Conservation (phyloP, 495 filamentous ascomycete species). For the Hypoxylon crocopeplum region DNA sequence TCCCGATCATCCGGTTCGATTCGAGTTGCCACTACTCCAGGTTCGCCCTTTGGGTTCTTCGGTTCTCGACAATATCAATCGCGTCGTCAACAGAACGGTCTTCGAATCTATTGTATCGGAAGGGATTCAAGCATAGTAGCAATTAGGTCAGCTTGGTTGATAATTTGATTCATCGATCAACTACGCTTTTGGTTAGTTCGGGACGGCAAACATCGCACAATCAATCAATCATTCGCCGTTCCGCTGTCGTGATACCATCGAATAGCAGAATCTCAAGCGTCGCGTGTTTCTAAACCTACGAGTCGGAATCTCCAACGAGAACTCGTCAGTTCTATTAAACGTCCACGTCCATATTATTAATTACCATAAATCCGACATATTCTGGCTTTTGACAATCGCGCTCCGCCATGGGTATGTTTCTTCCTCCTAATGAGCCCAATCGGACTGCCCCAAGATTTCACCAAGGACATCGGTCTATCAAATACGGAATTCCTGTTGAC, state of each 20-base stretch:
- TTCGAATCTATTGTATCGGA: not conserved
- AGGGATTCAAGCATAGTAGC: not conserved
- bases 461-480: not conserved
- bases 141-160: slow-evolving; percentile 6
- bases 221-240: not conserved
- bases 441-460: not conserved
- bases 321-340: not conserved
- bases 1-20: slow-evolving; percentile 16
- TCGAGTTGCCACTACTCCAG: not conserved
- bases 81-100: not conserved
- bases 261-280: slow-evolving; percentile 8
- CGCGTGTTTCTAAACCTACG: slow-evolving; percentile 4
- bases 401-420: slow-evolving; percentile 23
- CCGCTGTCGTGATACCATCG: slow-evolving; percentile 14
- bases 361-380: not conserved
- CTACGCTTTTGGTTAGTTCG: slow-evolving; percentile 2
- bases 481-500: not conserved
- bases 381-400: not conserved
- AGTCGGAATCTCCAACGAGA: slow-evolving; percentile 3
- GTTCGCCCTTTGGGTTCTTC: not conserved
- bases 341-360: not conserved
- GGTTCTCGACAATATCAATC: slow-evolving; percentile 16
- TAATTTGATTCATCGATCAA: slow-evolving; percentile 2
- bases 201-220: slow-evolving; percentile 5
- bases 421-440: not conserved